Percentiles rank a stretch among this genome's conserved stretches.
These are phyloP conservation scores for Plasmopara viticola DNA, from an alignment of 352 stramenopile genomes.

Conservation along the genomic window DNA sequence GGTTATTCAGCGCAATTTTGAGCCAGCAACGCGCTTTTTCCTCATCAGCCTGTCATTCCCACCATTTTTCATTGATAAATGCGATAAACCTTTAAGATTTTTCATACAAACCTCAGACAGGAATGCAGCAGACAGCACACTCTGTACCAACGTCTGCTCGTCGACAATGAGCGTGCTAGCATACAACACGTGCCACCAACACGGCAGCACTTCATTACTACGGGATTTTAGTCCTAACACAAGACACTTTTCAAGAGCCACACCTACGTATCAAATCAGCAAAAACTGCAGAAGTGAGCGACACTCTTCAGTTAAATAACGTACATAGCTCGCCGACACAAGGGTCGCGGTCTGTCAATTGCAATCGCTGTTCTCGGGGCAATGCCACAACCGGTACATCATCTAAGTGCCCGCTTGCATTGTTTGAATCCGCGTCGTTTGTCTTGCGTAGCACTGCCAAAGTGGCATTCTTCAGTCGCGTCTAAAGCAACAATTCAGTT, in stretches of 20 bases:
- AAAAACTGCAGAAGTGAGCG: too few relatives aligned
- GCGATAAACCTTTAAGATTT: neutral
- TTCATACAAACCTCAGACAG: conserved; percentile 44
- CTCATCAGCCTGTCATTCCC: conserved; percentile 35
- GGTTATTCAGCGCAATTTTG: conserved; percentile 74
- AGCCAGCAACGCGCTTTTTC: conserved; percentile 72
- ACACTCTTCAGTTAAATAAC: conserved; percentile 3
- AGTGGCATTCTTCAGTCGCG: conserved; percentile 63
- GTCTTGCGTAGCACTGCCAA: conserved; percentile 43
- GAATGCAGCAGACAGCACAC: conserved; percentile 57
- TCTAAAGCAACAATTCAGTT: conserved; percentile 22
- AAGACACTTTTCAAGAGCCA: conserved; percentile 53
- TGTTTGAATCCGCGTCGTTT: conserved; percentile 18
- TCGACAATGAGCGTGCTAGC: conserved; percentile 68
- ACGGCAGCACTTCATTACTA: conserved; percentile 35
- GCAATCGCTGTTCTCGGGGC: conserved; percentile 15
- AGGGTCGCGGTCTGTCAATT: conserved; percentile 45
- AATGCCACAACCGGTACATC: conserved; percentile 5
- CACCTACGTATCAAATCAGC: conserved; percentile 21
- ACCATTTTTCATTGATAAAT: conserved; percentile 5
- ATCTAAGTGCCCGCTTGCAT: conserved; percentile 6
- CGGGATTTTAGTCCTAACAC: conserved; percentile 50
- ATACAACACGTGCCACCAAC: conserved; percentile 70
- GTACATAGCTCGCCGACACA: conserved; percentile 60
- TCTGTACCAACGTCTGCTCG: conserved; percentile 59